Percentiles rank a stretch among this genome's conserved stretches.
Evolutionary conservation across 371 early-diverging fungal species (phyloP).

Genomic region (Mucor circinelloides): DNA sequence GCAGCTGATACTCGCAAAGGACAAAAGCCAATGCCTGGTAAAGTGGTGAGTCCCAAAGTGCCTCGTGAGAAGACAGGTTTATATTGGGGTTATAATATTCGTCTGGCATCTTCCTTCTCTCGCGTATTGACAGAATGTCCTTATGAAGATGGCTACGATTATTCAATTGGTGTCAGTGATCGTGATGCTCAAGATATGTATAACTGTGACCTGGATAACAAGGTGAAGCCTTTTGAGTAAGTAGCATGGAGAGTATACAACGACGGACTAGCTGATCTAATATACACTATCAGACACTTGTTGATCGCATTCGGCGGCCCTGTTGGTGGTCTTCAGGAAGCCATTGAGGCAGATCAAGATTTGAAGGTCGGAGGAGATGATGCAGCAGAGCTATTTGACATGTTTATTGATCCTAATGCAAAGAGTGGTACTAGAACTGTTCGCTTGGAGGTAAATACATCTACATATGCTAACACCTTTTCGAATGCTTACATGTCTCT

Average conservation of each 20-base stretch:
- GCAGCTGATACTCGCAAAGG: constrained; percentile 46
- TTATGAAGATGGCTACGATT: constrained; percentile 71
- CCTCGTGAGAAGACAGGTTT: constrained; percentile 67
- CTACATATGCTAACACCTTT: background rate
- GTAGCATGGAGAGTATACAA: background rate
- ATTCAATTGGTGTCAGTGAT: constrained; percentile 71
- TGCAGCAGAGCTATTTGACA: constrained; percentile 64
- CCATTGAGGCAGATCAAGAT: constrained; percentile 73
- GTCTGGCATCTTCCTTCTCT: constrained; percentile 64
- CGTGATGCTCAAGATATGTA: constrained; percentile 52
- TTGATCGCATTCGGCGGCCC: constrained; percentile 75
- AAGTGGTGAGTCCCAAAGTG: constrained; percentile 64
- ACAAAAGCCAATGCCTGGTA: constrained; percentile 57
- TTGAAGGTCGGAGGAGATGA: constrained; percentile 65
- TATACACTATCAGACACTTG: constrained; percentile 47
- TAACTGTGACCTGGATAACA: constrained; percentile 28
- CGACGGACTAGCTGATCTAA: background rate
- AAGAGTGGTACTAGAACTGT: constrained; percentile 68
- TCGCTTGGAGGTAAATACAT: constrained; percentile 61
- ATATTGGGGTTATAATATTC: constrained; percentile 81
- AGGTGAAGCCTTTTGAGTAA: constrained; percentile 28
- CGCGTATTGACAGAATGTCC: constrained; percentile 67
- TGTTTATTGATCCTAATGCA: constrained; percentile 65
- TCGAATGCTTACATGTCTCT: background rate
- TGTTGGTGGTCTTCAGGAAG: constrained; percentile 66